Evolutionary conservation across 2,329 filamentous ascomycete genomes (phyloP).

Genomic region (Hyphodiscus sp.): DNA sequence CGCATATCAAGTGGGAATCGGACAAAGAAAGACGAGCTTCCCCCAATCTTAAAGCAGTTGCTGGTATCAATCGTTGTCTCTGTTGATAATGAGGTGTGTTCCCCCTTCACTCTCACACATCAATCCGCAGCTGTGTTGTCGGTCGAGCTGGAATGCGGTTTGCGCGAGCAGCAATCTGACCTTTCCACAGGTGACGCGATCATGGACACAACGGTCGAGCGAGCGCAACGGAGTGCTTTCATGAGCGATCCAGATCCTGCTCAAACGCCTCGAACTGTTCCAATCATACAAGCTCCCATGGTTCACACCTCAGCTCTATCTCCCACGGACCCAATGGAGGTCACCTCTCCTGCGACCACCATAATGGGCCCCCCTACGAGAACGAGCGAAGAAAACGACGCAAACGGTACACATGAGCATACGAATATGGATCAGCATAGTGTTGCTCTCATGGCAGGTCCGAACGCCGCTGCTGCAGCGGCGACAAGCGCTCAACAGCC

Average conservation of each 20-base stretch:
- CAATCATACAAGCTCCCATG: conserved; percentile 49
- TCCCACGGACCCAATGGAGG: conserved; percentile 55
- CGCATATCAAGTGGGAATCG: conserved; percentile 11
- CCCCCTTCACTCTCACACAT: not conserved
- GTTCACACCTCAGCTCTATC: conserved; percentile 54
- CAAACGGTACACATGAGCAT: conserved; percentile 29
- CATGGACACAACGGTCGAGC: conserved; percentile 27
- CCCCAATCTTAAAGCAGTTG: conserved; percentile 8
- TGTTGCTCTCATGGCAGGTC: conserved; percentile 25
- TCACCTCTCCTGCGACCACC: conserved; percentile 44
- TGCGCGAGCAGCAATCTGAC: conserved; percentile 7
- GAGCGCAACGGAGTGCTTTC: conserved; percentile 25
- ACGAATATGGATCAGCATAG: conserved; percentile 33
- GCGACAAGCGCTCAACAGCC: conserved; percentile 80
- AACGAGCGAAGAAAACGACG: conserved; percentile 28
- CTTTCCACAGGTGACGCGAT: conserved; percentile 23
- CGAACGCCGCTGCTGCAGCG: conserved; percentile 37
- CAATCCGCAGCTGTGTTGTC: conserved; percentile 2
- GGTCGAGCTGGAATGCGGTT: conserved; percentile 4
- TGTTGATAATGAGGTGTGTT: conserved; percentile 26
- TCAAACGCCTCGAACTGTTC: conserved; percentile 38
- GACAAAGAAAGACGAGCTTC: conserved; percentile 26
- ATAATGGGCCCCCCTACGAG: conserved; percentile 31
- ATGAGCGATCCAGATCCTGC: conserved; percentile 18
- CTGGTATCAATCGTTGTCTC: conserved; percentile 7